Conservation (phyloP, 306 rosid genomes). For the Abrus precatorius region DNA sequence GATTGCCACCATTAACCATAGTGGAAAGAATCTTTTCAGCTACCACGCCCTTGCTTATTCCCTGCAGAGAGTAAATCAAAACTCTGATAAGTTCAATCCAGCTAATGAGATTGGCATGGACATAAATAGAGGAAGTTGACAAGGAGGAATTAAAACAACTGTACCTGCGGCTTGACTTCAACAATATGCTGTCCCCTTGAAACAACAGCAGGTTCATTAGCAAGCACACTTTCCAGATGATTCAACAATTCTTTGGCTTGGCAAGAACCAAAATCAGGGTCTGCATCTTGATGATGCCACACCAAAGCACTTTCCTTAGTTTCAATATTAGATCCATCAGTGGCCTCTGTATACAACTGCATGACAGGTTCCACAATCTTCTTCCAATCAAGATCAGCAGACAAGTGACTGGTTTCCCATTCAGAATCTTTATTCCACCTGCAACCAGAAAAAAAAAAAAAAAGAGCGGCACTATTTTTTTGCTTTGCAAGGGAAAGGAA, state of each 20-base stretch:
- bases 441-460: conserved; percentile 26
- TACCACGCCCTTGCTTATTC: conserved; percentile 77
- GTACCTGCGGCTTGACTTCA: conserved; percentile 87
- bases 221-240: conserved; percentile 74
- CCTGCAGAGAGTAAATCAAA: conserved; percentile 55
- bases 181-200: conserved; percentile 76
- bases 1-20: conserved; percentile 58
- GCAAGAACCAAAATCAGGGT: conserved; percentile 83
- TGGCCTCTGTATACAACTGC: conserved; percentile 73
- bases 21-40: conserved; percentile 67
- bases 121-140: background rate
- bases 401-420: conserved; percentile 71
- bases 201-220: conserved; percentile 78
- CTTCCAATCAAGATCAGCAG: conserved; percentile 77
- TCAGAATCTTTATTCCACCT: conserved; percentile 68
- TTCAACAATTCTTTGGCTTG: conserved; percentile 78
- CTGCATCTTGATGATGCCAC: conserved; percentile 90
- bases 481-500: background rate
- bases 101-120: conserved; percentile 1
- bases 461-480: background rate
- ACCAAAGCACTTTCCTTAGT: conserved; percentile 78
- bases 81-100: conserved; percentile 17
- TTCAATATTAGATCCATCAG: conserved; percentile 83
- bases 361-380: conserved; percentile 77
- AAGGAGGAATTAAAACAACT: background rate